Conservation (phyloP, 1,284 basidiomycete genomes). For the Amylostereum areolatum region DNA sequence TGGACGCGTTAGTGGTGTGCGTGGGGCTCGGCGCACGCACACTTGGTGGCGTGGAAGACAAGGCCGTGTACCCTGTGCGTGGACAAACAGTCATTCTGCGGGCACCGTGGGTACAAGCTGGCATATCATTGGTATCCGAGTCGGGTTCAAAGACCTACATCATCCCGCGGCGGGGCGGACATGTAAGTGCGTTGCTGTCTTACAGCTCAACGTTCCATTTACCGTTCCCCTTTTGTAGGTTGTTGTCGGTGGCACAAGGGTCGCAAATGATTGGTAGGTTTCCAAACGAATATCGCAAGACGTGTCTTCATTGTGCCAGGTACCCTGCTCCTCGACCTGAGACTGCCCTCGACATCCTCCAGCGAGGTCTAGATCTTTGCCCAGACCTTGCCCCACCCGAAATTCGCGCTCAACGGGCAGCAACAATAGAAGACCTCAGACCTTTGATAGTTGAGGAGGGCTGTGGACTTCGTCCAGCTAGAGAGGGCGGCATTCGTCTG, state of each 20-base stretch:
- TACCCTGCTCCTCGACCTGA: slow-evolving; percentile 53
- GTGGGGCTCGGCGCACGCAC: slow-evolving; percentile 47
- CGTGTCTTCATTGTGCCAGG: slow-evolving; percentile 25
- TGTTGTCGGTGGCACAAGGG: slow-evolving; percentile 61
- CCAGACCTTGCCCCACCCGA: slow-evolving; percentile 66
- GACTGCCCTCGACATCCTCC: slow-evolving; percentile 55
- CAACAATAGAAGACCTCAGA: slow-evolving; percentile 58
- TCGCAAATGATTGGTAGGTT: slow-evolving; percentile 55
- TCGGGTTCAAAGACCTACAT: slow-evolving; percentile 51
- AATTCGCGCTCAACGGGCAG: slow-evolving; percentile 37
- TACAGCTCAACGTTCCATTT: neutral
- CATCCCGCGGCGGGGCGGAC: slow-evolving; percentile 62
- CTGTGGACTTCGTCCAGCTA: slow-evolving; percentile 44
- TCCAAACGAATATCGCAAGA: neutral
- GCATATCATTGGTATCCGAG: slow-evolving; percentile 44
- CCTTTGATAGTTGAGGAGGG: slow-evolving; percentile 62
- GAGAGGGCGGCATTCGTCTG: slow-evolving; percentile 41
- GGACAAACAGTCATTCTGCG: slow-evolving; percentile 45
- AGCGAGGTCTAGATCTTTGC: slow-evolving; percentile 47
- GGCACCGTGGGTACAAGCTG: slow-evolving; percentile 53
- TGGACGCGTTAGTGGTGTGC: slow-evolving; percentile 61
- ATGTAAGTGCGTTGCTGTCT: slow-evolving; percentile 37
- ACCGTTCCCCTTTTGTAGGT: slow-evolving; percentile 31
- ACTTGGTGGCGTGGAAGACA: slow-evolving; percentile 41
- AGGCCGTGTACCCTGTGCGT: slow-evolving; percentile 42